Percentiles rank a stretch among this genome's conserved stretches.
phyloP scores from a whole-genome alignment of 805 yeast genomes.

The Pichia thaimueangensis region DNA sequence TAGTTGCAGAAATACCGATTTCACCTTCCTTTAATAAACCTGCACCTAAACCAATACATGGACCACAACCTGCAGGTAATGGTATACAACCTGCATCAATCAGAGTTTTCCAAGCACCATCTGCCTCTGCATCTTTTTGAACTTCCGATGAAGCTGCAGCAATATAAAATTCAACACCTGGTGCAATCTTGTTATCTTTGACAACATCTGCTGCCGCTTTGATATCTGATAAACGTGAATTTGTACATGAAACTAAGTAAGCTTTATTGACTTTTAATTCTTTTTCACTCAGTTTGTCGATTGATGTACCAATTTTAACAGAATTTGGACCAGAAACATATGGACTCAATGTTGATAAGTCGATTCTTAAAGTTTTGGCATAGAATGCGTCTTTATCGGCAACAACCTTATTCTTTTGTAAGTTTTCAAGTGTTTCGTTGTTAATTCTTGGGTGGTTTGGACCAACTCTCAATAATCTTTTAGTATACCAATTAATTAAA shows the following conservation, averaged over 20 bases:
- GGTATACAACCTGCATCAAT: constrained; percentile 91
- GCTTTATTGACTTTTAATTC: constrained; percentile 85
- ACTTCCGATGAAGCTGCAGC: constrained; percentile 97
- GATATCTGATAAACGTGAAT: constrained; percentile 87
- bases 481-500: constrained; percentile 69
- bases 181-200: constrained; percentile 74
- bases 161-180: constrained; percentile 88
- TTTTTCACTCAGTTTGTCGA: constrained; percentile 65
- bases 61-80: constrained; percentile 98
- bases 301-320: constrained; percentile 81
- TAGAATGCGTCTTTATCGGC: constrained; percentile 79
- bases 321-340: constrained; percentile 96
- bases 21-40: constrained; percentile 94
- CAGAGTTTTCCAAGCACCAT: constrained; percentile 88
- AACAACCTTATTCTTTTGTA: constrained; percentile 35
- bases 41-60: constrained; percentile 95
- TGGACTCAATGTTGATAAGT: constrained; percentile 75
- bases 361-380: constrained; percentile 82
- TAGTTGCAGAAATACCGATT: constrained; percentile 97
- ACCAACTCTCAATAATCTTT: constrained; percentile 41
- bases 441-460: constrained; percentile 77
- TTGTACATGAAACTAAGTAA: constrained; percentile 95
- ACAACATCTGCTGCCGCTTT: constrained; percentile 91
- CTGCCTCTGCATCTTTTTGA: constrained; percentile 83
- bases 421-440: constrained; percentile 44